phyloP scores from a whole-genome alignment of 2,329 filamentous ascomycete genomes.

The Penicillium sp. region DNA sequence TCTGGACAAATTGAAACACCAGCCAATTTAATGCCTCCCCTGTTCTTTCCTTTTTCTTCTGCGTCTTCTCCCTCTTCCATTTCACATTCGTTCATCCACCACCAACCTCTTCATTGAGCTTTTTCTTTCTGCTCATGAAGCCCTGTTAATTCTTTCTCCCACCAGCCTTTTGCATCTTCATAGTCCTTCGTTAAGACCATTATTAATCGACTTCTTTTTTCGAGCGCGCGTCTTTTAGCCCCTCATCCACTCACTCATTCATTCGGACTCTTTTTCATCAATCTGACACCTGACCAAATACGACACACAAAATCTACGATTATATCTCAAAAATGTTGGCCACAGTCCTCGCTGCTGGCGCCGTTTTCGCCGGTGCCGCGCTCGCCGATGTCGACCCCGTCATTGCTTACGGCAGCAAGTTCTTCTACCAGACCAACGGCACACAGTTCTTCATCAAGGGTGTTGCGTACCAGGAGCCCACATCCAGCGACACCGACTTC shows the following conservation, averaged over 20 bases:
- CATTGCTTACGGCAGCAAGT: conserved; percentile 65
- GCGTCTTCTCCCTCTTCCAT: conserved; percentile 4
- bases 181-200: conserved; percentile 5
- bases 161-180: conserved; percentile 2
- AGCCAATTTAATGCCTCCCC: not conserved
- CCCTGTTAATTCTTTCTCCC: conserved; percentile 8
- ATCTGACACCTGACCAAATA: not conserved
- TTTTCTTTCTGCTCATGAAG: not conserved
- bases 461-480: conserved; percentile 78
- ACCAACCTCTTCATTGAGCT: conserved; percentile 2
- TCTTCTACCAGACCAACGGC: conserved; percentile 82
- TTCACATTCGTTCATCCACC: conserved; percentile 12
- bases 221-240: conserved; percentile 8
- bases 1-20: not conserved
- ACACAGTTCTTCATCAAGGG: conserved; percentile 84
- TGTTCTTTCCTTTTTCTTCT: not conserved
- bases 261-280: not conserved
- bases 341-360: conserved; percentile 47
- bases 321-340: conserved; percentile 51
- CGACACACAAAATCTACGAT: not conserved
- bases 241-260: conserved; percentile 1
- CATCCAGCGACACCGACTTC: conserved; percentile 51
- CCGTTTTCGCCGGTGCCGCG: conserved; percentile 48
- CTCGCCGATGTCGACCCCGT: conserved; percentile 54
- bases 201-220: not conserved